Base-by-base conservation (phyloP, 1,284 basidiomycete genomes). In the Cutaneotrichosporon daszewskae region DNA sequence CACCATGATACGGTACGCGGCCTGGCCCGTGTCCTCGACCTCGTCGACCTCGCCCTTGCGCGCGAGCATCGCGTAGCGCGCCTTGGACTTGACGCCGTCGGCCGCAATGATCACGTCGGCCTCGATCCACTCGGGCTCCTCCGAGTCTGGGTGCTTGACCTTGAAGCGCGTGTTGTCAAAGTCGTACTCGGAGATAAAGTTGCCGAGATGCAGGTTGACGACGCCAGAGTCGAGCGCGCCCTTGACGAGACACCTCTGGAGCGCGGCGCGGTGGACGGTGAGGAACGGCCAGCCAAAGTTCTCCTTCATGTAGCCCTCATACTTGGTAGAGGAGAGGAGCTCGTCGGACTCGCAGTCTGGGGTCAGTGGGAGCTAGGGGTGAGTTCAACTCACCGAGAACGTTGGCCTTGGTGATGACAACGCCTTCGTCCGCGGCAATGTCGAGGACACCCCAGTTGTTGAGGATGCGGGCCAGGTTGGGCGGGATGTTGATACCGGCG, bases 1-100 rank as follows among this genome's bases (percentile, higher is more conserved):
- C 9, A 72, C 54, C 29, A 71, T 52, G 43, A 72, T 66, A 11
- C 70, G 67, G 54, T 72, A 72, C 0, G 69, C 68, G 1, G 71
- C 71, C 53, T 71, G 66, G 12, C 70, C 71, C 1, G 68, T 71
- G 49, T 67, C 68, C 44, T 60, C 62, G 24, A 66, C 64, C 32
- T 61, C 47, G 46, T 72, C 70, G 14, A 54, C 53, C 50, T 66
- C 57, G 9, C 64, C 67, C 7, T 53, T 50, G 32, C 61, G 47
- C 10, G 50, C 52, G 26, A 69, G 42, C 62, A 72, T 68, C 19
- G 53, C 56, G 12, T 47, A 48, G 27, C 70, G 46, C 4, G 64
- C 60, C 25, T 57, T 45, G 32, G 53, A 58, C 57, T 69, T 69
- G 47, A 72, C 58, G 1, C 70, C 70, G 41, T 71, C 69, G 2